Conservation (phyloP, 1,284 basidiomycete species). For the Cystobasidium pallidum region DNA sequence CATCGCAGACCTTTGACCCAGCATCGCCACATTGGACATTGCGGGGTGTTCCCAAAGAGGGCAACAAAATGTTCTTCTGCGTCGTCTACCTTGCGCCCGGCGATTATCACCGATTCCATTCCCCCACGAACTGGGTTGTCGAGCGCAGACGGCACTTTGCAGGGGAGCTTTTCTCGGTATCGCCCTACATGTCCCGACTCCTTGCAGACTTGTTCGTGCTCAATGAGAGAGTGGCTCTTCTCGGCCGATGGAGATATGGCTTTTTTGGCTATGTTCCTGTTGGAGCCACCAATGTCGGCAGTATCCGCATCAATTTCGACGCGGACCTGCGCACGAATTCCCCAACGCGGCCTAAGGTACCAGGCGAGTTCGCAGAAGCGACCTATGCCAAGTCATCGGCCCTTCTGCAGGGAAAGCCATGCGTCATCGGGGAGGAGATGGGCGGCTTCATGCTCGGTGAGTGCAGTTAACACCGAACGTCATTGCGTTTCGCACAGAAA, state of each 20-base stretch:
- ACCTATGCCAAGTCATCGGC: slow-evolving; percentile 80
- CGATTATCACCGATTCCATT: slow-evolving; percentile 98
- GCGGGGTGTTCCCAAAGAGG: slow-evolving; percentile 60
- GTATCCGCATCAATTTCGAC: slow-evolving; percentile 96
- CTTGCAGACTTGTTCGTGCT: slow-evolving; percentile 92
- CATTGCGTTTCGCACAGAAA: neutral
- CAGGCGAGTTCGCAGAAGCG: slow-evolving; percentile 67
- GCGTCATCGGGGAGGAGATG: slow-evolving; percentile 89
- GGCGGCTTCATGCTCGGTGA: slow-evolving; percentile 85
- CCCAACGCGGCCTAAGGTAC: slow-evolving; percentile 57
- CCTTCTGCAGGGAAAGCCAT: slow-evolving; percentile 84
- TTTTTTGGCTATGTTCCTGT: slow-evolving; percentile 98
- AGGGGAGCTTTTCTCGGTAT: slow-evolving; percentile 95
- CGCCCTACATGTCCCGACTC: slow-evolving; percentile 91
- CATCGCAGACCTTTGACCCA: slow-evolving; percentile 48
- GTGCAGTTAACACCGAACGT: neutral
- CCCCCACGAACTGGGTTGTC: slow-evolving; percentile 93
- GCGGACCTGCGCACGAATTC: slow-evolving; percentile 83
- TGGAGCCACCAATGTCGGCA: slow-evolving; percentile 96
- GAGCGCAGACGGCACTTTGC: slow-evolving; percentile 91
- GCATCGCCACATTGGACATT: slow-evolving; percentile 58
- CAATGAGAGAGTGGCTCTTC: slow-evolving; percentile 95
- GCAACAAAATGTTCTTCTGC: slow-evolving; percentile 84
- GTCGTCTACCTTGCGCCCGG: slow-evolving; percentile 98
- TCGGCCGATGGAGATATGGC: slow-evolving; percentile 91